phyloP scores from a whole-genome alignment of 129 eudicot genomes.

The Tanacetum coccineum region DNA sequence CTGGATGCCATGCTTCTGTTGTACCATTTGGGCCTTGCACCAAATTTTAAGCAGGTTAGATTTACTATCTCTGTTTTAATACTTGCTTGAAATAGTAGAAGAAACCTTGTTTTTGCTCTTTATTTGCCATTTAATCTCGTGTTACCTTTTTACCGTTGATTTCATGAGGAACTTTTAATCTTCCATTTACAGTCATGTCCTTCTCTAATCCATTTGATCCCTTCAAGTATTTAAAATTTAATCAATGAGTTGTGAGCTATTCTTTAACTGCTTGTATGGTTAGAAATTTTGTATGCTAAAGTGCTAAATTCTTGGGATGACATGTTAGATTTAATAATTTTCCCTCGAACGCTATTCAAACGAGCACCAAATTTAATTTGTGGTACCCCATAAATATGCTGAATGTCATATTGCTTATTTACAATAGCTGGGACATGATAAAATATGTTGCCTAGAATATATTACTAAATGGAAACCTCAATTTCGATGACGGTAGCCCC shows the following conservation, averaged over 20 bases:
- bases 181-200: neutral
- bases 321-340: neutral
- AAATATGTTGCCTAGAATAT: neutral
- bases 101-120: constrained; percentile 14
- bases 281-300: neutral
- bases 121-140: neutral
- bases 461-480: neutral
- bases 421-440: neutral
- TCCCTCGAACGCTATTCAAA: neutral
- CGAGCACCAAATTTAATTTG: neutral
- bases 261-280: neutral
- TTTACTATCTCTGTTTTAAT: neutral
- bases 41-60: constrained; percentile 86
- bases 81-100: constrained; percentile 15
- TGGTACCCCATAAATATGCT: neutral
- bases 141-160: neutral
- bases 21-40: constrained; percentile 93
- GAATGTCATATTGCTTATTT: neutral
- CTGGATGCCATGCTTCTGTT: constrained; percentile 89
- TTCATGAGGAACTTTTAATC: neutral
- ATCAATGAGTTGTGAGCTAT: neutral
- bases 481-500: neutral
- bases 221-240: neutral
- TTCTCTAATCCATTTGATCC: constrained; percentile 3
- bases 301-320: neutral